Base-by-base conservation (phyloP, 2,329 filamentous ascomycete species). In the Trichoderma afroharzianum region DNA sequence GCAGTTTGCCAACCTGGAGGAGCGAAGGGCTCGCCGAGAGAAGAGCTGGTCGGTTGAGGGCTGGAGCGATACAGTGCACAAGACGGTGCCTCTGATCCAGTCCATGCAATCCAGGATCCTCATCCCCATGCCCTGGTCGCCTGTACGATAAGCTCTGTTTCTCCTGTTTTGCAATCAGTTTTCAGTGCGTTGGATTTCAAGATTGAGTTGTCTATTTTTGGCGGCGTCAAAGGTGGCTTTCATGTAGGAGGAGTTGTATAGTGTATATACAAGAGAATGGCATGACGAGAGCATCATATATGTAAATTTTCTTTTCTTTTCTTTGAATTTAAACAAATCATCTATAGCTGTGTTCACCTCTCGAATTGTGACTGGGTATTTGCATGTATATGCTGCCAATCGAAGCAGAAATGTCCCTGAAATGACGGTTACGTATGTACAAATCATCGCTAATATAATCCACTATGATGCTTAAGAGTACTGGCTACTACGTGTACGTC, bases 1-100 rank as follows among this genome's bases (percentile, higher is more conserved):
- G 96, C 96, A 99, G 80, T 99, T 98, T 85, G 95, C 95, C 76
- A 93, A 99, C 81, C 83, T 99, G 73, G 95, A 98, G 82, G 96
- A 98, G 84, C 90, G 96, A 75, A 96, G 97, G 82, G 85, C 93
- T 43, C 89, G 94, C 75, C 89, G 96, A 75, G 96, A 99, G 86
- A 90, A 97, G 87, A 98, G 95, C 81, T 99, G 96, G 96, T 90
- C 90, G 75, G 90, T 97, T 53, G 93, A 97, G 79, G 96, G 96
- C 59, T 99, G 96, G 96, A 94, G 93, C 67, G 93, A 98, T 79
- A 98, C 95, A 28, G 96, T 98, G 47, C 96, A 99, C 86, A 98
- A 97, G 88, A 99, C 96, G 1, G 96, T 99, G 61, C 96, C 96
- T 36, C 87, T 99, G 74, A 99, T 99, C 77, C 95, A 98, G 85